Base-by-base conservation (phyloP, 495 filamentous ascomycete genomes). In the Annulohypoxylon maeteangense region DNA sequence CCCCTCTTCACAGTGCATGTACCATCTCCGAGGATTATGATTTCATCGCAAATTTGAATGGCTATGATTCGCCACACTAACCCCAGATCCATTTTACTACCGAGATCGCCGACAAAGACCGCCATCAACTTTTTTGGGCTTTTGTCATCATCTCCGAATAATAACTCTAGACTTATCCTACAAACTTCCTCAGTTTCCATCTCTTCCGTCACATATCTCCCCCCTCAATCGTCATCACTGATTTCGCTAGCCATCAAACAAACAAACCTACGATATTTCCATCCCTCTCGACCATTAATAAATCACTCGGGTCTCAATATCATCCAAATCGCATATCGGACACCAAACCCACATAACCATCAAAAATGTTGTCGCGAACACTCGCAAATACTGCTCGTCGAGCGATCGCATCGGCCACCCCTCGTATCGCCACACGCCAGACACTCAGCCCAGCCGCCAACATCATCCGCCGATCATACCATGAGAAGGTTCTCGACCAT, bases 401-500 rank as follows among this genome's bases (percentile, higher is more conserved):
- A 44, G 76, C 64, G 1, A 56, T 76, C 68, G 68, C 74, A 44
- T 74, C 75, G 14, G 40, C 74, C 1, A 36, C 54, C 6, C 74
- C 75, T 65, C 75, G 75, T 40, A 7, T 76, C 44, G 76, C 79
- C 62, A 75, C 76, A 65, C 79, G 82, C 56, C 83, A 78, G 62
- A 65, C 81, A 50, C 71, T 80, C 20, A 75, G 74, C 63, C 74
- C 77, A 2, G 74, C 75, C 48, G 59, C 78, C 29, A 75, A 76
- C 50, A 71, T 89, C 75, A 75, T 80, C 55, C 75, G 78, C 25
- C 76, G 86, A 32, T 78, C 77, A 0, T 88, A 88, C 55, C 86
- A 88, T 78, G 85, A 88, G 75, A 88, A 88, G 74, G 86, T 98
- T 72, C 87, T 98, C 59, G 95, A 98, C 78, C 95, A 98, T 85